Evolutionary conservation across 352 stramenopile genomes (phyloP).

Genomic region (Phytophthora sp.): DNA sequence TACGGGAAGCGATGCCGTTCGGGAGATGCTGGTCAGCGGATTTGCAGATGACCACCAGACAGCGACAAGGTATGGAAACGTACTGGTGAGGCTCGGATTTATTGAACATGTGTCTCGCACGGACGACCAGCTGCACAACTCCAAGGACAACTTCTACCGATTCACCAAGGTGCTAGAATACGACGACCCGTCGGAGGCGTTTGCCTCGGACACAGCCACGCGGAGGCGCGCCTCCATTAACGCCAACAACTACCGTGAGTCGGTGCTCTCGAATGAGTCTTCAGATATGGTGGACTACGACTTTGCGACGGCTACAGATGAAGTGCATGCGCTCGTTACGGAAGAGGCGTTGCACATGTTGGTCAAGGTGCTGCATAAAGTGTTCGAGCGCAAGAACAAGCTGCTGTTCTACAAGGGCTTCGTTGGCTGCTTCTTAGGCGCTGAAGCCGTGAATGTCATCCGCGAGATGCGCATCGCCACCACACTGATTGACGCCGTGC

Average conservation of each 20-base stretch:
- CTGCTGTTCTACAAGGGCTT: conserved; percentile 89
- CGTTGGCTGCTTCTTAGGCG: conserved; percentile 80
- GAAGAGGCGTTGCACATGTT: conserved; percentile 75
- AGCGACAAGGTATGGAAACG: conserved; percentile 75
- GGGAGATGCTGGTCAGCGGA: conserved; percentile 73
- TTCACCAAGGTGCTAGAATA: conserved; percentile 79
- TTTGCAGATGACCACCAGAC: conserved; percentile 82
- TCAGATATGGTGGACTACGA: conserved; percentile 69
- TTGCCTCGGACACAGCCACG: conserved; percentile 35
- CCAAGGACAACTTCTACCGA: conserved; percentile 86
- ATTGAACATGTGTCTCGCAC: conserved; percentile 85
- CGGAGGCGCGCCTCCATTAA: conserved; percentile 61
- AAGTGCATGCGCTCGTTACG: conserved; percentile 85
- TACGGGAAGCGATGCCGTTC: conserved; percentile 74
- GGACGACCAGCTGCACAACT: conserved; percentile 82
- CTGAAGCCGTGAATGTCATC: conserved; percentile 85
- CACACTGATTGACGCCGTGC: conserved; percentile 78
- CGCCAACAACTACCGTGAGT: conserved; percentile 77
- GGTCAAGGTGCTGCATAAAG: conserved; percentile 73
- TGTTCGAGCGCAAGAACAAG: conserved; percentile 91
- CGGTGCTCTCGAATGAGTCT: conserved; percentile 70
- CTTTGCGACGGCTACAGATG: conserved; percentile 72
- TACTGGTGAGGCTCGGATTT: conserved; percentile 80
- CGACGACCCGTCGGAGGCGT: conserved; percentile 44
- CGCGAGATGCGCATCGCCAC: conserved; percentile 74